Evolutionary conservation across 2,329 filamentous ascomycete species (phyloP).

Genomic region (Pseudogymnoascus sp.): DNA sequence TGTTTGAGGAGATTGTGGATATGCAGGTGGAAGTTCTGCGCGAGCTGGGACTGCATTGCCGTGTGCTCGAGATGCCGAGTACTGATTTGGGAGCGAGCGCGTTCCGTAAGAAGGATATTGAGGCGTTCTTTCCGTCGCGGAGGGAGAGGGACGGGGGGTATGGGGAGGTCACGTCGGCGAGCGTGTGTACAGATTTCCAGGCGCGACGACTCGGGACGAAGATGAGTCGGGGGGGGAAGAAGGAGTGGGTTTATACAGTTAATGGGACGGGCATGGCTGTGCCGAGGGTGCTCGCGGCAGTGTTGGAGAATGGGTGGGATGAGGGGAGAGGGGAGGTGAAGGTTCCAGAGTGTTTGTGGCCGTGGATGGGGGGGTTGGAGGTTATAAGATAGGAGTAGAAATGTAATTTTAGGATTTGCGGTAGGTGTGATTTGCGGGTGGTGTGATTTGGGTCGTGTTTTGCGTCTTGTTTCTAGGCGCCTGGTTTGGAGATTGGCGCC

Average conservation of each 20-base stretch:
- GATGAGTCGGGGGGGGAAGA: slow-evolving; percentile 45
- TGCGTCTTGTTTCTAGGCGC: too few relatives aligned
- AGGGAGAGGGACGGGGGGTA: slow-evolving; percentile 60
- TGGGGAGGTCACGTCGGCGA: slow-evolving; percentile 88
- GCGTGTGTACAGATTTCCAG: slow-evolving; percentile 93
- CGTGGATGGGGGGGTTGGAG: slow-evolving; percentile 74
- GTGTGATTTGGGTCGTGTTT: too few relatives aligned
- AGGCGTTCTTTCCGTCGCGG: slow-evolving; percentile 85
- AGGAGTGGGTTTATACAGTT: slow-evolving; percentile 75
- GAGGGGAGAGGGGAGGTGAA: slow-evolving; percentile 56
- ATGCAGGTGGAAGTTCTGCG: slow-evolving; percentile 79
- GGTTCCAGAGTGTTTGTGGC: slow-evolving; percentile 70
- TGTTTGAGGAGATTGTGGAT: slow-evolving; percentile 79
- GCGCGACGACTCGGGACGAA: slow-evolving; percentile 71
- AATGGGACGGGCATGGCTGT: slow-evolving; percentile 93
- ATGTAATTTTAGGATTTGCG: too few relatives aligned
- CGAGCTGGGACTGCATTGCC: slow-evolving; percentile 71
- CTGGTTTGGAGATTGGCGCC: too few relatives aligned
- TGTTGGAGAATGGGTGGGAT: slow-evolving; percentile 88
- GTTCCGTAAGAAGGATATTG: slow-evolving; percentile 81
- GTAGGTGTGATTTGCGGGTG: too few relatives aligned
- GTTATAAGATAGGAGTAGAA: too few relatives aligned
- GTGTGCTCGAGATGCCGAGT: slow-evolving; percentile 86
- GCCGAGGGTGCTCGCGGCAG: slow-evolving; percentile 76
- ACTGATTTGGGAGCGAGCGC: slow-evolving; percentile 85